phyloP scores from a whole-genome alignment of 2,329 filamentous ascomycete genomes.

The Ciborinia camelliae region DNA sequence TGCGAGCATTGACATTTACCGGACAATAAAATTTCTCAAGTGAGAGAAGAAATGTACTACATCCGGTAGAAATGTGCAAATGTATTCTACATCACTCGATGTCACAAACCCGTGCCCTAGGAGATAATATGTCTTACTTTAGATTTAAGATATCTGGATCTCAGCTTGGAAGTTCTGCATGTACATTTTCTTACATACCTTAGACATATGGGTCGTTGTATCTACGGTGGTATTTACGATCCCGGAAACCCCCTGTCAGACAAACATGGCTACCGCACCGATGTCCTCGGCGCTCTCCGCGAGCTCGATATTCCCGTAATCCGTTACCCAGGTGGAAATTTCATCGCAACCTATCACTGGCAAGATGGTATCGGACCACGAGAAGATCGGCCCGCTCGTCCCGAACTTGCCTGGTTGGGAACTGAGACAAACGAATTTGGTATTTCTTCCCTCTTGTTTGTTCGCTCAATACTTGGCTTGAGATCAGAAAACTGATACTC shows the following conservation, averaged over 20 bases:
- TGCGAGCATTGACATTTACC: no score
- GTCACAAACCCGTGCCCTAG: neutral
- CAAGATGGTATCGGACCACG: slow-evolving; percentile 73
- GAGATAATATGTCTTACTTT: no score
- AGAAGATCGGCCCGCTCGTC: slow-evolving; percentile 60
- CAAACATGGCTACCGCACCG: slow-evolving; percentile 70
- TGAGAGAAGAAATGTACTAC: neutral
- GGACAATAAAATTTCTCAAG: neutral
- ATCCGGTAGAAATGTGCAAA: neutral
- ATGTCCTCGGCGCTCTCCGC: slow-evolving; percentile 70
- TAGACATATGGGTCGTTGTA: slow-evolving; percentile 85
- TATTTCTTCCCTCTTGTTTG: neutral
- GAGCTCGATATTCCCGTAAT: slow-evolving; percentile 75
- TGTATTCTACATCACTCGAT: neutral
- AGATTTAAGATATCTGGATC: no score
- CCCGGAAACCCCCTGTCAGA: slow-evolving; percentile 71
- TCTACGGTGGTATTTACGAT: slow-evolving; percentile 84
- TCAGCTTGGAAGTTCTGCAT: neutral
- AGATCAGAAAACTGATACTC: neutral
- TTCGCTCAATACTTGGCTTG: neutral
- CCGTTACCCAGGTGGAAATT: slow-evolving; percentile 80
- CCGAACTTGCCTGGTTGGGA: slow-evolving; percentile 75
- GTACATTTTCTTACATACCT: neutral
- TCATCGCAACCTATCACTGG: slow-evolving; percentile 83
- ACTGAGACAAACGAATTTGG: slow-evolving; percentile 76